Evolutionary conservation across 305 asterid genomes (phyloP).

Genomic region (Solanum hybrid): DNA sequence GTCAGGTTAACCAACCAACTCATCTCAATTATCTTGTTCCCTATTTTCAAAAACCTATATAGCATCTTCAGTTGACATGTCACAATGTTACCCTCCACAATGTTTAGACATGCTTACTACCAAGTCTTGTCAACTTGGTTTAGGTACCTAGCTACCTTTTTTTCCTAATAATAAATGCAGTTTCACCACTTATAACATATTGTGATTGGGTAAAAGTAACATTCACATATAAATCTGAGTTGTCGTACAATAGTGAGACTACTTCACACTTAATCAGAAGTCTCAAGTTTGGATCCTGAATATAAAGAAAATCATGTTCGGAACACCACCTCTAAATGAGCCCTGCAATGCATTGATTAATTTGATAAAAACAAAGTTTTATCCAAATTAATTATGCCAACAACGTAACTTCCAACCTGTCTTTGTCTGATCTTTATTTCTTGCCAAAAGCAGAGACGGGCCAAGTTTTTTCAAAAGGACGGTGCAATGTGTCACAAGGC

Average conservation of each 20-base stretch:
- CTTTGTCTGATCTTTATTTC: background rate
- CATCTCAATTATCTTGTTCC: background rate
- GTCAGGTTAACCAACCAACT: background rate
- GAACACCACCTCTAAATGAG: accelerated
- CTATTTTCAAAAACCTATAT: background rate
- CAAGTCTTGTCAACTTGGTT: background rate
- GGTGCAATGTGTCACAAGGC: background rate
- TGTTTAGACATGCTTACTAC: background rate
- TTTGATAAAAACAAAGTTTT: background rate
- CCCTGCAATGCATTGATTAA: no score
- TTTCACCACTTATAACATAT: background rate
- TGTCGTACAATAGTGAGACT: no score
- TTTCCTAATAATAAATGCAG: background rate
- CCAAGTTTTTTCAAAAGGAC: background rate
- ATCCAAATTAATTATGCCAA: background rate
- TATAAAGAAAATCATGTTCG: no score
- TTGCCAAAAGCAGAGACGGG: background rate
- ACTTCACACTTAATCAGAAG: no score
- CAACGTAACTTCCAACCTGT: background rate
- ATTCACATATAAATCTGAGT: background rate
- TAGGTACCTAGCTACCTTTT: background rate
- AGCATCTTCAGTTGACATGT: background rate
- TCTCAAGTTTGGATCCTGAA: accelerated
- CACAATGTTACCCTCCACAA: background rate
- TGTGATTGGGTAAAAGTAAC: background rate